phyloP scores from a whole-genome alignment of 495 filamentous ascomycete genomes.

The Schizothecium vesticola region DNA sequence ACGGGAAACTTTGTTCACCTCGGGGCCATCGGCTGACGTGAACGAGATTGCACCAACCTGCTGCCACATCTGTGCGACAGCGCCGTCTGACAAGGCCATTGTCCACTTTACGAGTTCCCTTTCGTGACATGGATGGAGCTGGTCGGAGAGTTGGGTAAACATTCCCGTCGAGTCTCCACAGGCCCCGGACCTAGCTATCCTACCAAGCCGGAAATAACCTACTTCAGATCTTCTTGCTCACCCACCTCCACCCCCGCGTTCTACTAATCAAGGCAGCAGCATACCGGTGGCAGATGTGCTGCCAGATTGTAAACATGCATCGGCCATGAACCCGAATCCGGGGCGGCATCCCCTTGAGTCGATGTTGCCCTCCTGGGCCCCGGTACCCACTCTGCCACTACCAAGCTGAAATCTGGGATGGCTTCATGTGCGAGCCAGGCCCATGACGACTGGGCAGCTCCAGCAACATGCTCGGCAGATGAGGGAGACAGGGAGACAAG shows the following conservation, averaged over 20 bases:
- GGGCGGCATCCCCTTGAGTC: not conserved
- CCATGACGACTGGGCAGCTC: not conserved
- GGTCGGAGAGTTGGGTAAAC: not conserved
- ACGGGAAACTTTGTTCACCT: not conserved
- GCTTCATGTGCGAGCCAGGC: not conserved
- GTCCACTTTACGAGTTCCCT: not conserved
- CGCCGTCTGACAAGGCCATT: not conserved
- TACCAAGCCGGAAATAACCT: not conserved
- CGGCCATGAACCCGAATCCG: not conserved
- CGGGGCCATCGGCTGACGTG: not conserved
- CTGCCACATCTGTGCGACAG: not conserved
- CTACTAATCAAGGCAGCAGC: not conserved
- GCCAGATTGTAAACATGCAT: not conserved
- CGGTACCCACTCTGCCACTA: too few species aligned
- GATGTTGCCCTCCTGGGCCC: not conserved
- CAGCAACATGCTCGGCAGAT: not conserved
- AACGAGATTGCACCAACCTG: not conserved
- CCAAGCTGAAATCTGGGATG: not conserved
- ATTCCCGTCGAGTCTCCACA: not conserved
- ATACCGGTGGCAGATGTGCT: not conserved
- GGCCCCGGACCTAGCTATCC: not conserved
- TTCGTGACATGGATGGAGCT: not conserved
- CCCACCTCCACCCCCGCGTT: not conserved
- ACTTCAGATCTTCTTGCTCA: not conserved
- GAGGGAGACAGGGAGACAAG: not conserved